A percentile compares a stretch with the other conserved stretches of the same genome.
Conservation (phyloP, 176 grass and related monocot genomes). For the Otatea glauca region DNA sequence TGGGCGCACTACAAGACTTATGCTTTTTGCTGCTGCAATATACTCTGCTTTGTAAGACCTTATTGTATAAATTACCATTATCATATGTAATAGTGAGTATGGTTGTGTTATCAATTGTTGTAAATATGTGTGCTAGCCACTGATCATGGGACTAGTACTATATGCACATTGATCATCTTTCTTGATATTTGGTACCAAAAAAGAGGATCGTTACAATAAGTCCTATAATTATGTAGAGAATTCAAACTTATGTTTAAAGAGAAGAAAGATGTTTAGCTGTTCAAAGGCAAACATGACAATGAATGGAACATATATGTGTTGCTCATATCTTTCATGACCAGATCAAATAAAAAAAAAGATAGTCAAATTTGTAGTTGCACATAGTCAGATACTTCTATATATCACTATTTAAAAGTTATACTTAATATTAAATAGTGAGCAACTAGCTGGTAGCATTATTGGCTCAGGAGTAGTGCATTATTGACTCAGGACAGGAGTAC, state of each 20-base stretch:
- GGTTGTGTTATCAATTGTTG: too few species aligned
- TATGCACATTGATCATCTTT: too few species aligned
- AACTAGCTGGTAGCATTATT: constrained; percentile 22
- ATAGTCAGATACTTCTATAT: not conserved
- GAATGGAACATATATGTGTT: not conserved
- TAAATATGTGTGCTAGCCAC: too few species aligned
- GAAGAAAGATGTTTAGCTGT: not conserved
- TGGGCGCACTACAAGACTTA: too few species aligned
- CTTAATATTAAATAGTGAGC: not conserved
- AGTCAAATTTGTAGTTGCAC: not conserved
- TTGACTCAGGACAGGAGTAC: not conserved
- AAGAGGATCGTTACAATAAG: too few species aligned
- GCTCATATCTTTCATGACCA: not conserved
- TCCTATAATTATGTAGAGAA: not conserved
- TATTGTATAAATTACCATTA: too few species aligned
- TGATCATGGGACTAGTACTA: too few species aligned
- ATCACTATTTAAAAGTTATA: too few species aligned
- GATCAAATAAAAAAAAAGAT: not conserved
- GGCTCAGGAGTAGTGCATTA: not conserved
- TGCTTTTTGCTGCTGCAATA: too few species aligned
- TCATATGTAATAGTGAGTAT: too few species aligned
- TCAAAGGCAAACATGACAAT: not conserved
- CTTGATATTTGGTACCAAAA: too few species aligned
- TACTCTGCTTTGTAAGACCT: too few species aligned
- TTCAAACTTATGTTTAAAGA: not conserved